Evolutionary conservation across 1,284 basidiomycete genomes (phyloP).

Genomic region (Leccinum proximum): DNA sequence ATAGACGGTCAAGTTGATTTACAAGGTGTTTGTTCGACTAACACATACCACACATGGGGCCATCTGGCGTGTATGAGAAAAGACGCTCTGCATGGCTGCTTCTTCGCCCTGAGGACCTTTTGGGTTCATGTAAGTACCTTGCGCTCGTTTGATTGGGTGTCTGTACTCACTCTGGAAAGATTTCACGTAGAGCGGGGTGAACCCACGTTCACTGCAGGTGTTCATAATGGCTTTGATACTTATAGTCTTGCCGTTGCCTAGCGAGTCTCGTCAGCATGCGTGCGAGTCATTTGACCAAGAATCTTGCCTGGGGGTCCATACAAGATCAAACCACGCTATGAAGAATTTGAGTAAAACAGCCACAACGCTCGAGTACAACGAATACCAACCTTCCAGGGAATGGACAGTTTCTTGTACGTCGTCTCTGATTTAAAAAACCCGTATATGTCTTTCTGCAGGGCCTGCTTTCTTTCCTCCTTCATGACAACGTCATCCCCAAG

Average conservation of each 20-base stretch:
- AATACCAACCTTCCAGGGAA: constrained; percentile 74
- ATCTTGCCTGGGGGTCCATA: constrained; percentile 64
- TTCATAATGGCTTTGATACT: constrained; percentile 77
- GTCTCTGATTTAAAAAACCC: constrained; percentile 74
- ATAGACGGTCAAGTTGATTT: background rate
- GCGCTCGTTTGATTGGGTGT: background rate
- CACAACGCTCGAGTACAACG: constrained; percentile 8
- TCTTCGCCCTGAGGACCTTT: constrained; percentile 67
- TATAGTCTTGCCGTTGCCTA: constrained; percentile 84
- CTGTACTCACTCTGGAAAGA: constrained; percentile 52
- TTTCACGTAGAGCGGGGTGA: constrained; percentile 75
- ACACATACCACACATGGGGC: constrained; percentile 65
- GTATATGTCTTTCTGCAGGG: constrained; percentile 66
- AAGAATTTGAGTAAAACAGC: constrained; percentile 1
- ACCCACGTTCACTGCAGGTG: constrained; percentile 53
- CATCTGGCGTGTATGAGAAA: constrained; percentile 61
- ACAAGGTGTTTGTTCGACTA: background rate
- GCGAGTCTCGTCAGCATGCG: constrained; percentile 5
- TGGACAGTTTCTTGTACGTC: constrained; percentile 67
- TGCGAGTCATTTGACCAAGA: background rate
- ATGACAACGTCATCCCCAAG: constrained; percentile 76
- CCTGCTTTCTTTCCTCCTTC: constrained; percentile 65
- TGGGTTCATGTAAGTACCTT: constrained; percentile 4
- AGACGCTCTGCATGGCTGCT: constrained; percentile 58
- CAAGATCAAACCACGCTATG: constrained; percentile 69